These are phyloP conservation scores for Apiospora arundinis DNA, from an alignment of 2,329 filamentous ascomycete genomes.

Conservation along the genomic window DNA sequence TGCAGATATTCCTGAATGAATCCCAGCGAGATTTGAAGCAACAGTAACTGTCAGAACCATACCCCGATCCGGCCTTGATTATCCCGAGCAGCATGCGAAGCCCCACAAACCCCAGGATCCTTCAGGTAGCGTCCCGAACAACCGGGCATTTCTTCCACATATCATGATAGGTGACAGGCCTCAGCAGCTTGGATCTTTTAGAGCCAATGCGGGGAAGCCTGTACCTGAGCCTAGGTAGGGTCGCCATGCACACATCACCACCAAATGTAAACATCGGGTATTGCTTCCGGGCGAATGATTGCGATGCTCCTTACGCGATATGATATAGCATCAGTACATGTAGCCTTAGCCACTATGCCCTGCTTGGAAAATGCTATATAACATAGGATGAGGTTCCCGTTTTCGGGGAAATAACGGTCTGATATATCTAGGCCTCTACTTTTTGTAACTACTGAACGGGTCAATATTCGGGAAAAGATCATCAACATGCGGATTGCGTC, in stretches of 20 bases:
- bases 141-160: slow-evolving; percentile 26
- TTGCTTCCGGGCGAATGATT: background rate
- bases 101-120: slow-evolving; percentile 22
- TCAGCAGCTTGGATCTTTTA: background rate
- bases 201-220: slow-evolving; percentile 1
- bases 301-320: background rate
- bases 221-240: background rate
- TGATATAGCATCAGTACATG: background rate
- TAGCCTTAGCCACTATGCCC: background rate
- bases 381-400: background rate
- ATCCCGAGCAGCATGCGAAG: slow-evolving; percentile 24
- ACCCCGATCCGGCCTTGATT: slow-evolving; percentile 22
- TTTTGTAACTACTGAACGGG: no score
- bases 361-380: background rate
- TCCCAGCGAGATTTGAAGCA: background rate
- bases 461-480: background rate
- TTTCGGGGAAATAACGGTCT: background rate
- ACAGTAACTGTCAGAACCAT: background rate
- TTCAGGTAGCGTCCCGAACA: slow-evolving; percentile 6
- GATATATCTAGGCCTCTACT: background rate
- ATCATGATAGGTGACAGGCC: slow-evolving; percentile 15
- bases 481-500: background rate
- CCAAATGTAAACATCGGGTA: background rate
- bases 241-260: background rate
- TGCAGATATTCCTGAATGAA: background rate